Evolutionary conservation across 2,329 filamentous ascomycete species (phyloP).

Genomic region (Capronia americana): DNA sequence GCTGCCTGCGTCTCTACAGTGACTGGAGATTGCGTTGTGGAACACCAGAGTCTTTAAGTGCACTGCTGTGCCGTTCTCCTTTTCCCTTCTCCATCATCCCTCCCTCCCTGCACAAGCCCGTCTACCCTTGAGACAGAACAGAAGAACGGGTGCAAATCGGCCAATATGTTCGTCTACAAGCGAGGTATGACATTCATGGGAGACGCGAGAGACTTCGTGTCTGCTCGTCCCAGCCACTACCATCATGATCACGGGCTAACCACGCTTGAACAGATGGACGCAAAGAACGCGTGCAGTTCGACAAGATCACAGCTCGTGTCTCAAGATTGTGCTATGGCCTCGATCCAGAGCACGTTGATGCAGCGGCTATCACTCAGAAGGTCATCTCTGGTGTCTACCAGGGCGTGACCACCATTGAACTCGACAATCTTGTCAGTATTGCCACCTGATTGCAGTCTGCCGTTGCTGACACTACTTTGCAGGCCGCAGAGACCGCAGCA

Average conservation of each 20-base stretch:
- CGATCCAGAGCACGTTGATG: constrained; percentile 93
- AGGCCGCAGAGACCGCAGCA: constrained; percentile 98
- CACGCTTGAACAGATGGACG: constrained; percentile 75
- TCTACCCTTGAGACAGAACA: constrained; percentile 7
- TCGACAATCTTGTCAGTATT: constrained; percentile 86
- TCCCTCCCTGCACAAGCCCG: constrained; percentile 8
- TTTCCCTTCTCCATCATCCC: neutral
- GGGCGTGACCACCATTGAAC: constrained; percentile 92
- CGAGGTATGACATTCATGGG: constrained; percentile 56
- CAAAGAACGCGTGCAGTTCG: constrained; percentile 99
- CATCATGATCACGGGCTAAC: constrained; percentile 31
- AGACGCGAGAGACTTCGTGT: neutral
- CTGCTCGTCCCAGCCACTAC: neutral
- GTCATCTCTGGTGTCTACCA: constrained; percentile 99
- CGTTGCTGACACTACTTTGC: constrained; percentile 41
- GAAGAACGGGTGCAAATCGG: neutral
- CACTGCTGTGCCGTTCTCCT: constrained; percentile 17
- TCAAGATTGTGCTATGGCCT: constrained; percentile 97
- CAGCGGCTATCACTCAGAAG: constrained; percentile 97
- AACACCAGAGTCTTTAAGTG: constrained; percentile 19
- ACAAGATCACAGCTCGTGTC: constrained; percentile 99
- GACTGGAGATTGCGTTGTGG: constrained; percentile 16
- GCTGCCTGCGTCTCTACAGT: constrained; percentile 32
- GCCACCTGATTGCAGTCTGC: constrained; percentile 12
- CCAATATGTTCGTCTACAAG: constrained; percentile 67